Evolutionary conservation across 169 alveolate species (phyloP).

Genomic region (Eimeria maxima): DNA sequence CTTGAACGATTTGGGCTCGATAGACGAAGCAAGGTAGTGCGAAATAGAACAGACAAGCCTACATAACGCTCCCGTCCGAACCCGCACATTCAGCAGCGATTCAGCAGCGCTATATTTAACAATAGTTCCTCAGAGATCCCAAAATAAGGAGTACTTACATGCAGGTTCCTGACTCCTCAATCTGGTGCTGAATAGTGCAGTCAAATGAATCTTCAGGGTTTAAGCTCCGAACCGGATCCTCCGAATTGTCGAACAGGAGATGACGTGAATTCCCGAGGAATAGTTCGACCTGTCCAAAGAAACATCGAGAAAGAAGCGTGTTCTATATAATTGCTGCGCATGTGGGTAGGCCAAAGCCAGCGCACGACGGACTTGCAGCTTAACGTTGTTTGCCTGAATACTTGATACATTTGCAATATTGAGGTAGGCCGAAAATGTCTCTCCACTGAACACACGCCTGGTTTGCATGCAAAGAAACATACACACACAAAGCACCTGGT

Average conservation of each 20-base stretch:
- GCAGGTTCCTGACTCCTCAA: constrained; percentile 76
- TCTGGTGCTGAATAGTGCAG: constrained; percentile 77
- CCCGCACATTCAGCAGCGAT: background rate
- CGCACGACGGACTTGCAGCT: constrained; percentile 63
- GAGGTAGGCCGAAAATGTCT: constrained; percentile 78
- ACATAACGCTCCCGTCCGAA: background rate
- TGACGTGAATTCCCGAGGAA: constrained; percentile 57
- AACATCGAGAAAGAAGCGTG: background rate
- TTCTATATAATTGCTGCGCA: background rate
- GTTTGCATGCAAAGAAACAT: background rate
- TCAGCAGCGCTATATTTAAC: background rate
- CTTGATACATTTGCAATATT: constrained; percentile 73
- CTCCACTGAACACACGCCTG: constrained; percentile 82
- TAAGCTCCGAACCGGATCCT: constrained; percentile 73
- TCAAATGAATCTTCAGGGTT: constrained; percentile 79
- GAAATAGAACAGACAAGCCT: constrained; percentile 82
- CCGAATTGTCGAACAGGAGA: constrained; percentile 77
- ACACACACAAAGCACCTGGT: background rate
- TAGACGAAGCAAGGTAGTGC: constrained; percentile 76
- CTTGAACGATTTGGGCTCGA: constrained; percentile 79
- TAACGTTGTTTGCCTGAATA: constrained; percentile 76
- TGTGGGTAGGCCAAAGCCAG: background rate
- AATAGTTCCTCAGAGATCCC: background rate
- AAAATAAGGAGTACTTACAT: constrained; percentile 6
- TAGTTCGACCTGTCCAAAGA: constrained; percentile 71